Evolutionary conservation across 1,284 basidiomycete species (phyloP), one percentile per base, ranked within the genome.

Genomic region (Neotropicomus parvogracilis): DNA sequence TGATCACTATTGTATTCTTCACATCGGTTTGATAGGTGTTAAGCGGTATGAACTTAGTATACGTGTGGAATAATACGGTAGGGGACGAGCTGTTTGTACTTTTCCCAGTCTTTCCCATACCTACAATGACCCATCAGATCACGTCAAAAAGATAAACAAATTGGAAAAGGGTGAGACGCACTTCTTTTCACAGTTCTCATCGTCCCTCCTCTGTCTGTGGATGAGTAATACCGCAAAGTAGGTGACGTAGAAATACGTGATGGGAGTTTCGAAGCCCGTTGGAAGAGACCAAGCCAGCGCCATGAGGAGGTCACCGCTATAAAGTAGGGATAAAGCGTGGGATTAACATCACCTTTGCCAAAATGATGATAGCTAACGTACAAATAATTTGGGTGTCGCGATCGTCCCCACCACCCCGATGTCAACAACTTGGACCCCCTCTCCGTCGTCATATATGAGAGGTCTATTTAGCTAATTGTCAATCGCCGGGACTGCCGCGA

Each of bases 321-420:
- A 17, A 33, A 19, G 24, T n/a, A 21, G 6, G 34, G 10, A 21
- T 4, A 3, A 44, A 36, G 16, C 27, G 4, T 37, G 7, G 27
- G 2, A 44, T 54, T 10, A 38, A 28, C 20, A 28, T 16, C 16
- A 3, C 21, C 31, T 28, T 35, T 17, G 2, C 46, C 7, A 26
- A 48, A 21, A 43, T 8, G n/a, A 36, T n/a, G 10, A 27, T 8
- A 27, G 39, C 14, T 41, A 32, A 69, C 88, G 60, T 59, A 88
- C 87, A 94, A 67, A 68, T 95, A 95, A 63, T 95, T 95, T 14
- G 97, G 97, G 70, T 99, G 97, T 40, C 91, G 80, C 2, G 89
- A 95, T 34, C 80, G 70, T 14, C 95, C 95, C 97, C 97, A 99
- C 97, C 95, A 99, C 10, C 97, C 97, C 10, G 89, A 90, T 17